These are phyloP conservation scores for Penicillium lagena DNA, from an alignment of 495 filamentous ascomycete genomes.

Conservation along the genomic window DNA sequence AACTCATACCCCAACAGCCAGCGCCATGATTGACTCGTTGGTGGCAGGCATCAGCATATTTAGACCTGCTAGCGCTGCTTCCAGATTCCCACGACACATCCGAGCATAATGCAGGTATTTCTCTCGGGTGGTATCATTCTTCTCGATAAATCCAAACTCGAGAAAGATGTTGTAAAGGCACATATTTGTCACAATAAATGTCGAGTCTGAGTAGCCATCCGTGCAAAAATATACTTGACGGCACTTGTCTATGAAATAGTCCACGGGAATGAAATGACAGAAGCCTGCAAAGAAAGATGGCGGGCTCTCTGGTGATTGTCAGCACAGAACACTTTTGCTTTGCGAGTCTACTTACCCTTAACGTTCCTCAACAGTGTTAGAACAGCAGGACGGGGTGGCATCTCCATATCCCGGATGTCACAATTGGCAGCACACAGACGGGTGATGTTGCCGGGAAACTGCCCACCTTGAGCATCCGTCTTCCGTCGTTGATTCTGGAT, in stretches of 20 bases:
- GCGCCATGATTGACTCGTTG: constrained; percentile 51
- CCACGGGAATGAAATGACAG: constrained; percentile 37
- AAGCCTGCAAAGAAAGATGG: constrained; percentile 20
- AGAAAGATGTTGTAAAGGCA: constrained; percentile 52
- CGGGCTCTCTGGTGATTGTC: constrained; percentile 14
- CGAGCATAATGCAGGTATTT: constrained; percentile 32
- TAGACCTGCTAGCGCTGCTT: constrained; percentile 50
- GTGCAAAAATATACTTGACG: constrained; percentile 53
- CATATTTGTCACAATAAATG: constrained; percentile 50
- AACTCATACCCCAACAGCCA: constrained; percentile 49
- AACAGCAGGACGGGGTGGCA: constrained; percentile 49
- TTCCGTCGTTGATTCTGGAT: constrained; percentile 38
- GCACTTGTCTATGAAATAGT: constrained; percentile 53
- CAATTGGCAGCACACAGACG: constrained; percentile 25
- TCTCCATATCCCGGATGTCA: constrained; percentile 41
- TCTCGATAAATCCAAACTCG: constrained; percentile 33
- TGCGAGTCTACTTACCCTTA: constrained; percentile 27
- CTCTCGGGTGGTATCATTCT: constrained; percentile 18
- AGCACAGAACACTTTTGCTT: not conserved
- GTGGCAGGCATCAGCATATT: constrained; percentile 52
- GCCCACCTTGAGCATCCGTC: constrained; percentile 30
- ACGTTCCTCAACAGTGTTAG: constrained; percentile 43
- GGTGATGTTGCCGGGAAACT: constrained; percentile 32
- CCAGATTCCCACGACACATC: constrained; percentile 51
- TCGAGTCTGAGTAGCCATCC: constrained; percentile 48